These are phyloP conservation scores for Lachancea kluyveri DNA, from an alignment of 805 yeast species.

Conservation along the genomic window DNA sequence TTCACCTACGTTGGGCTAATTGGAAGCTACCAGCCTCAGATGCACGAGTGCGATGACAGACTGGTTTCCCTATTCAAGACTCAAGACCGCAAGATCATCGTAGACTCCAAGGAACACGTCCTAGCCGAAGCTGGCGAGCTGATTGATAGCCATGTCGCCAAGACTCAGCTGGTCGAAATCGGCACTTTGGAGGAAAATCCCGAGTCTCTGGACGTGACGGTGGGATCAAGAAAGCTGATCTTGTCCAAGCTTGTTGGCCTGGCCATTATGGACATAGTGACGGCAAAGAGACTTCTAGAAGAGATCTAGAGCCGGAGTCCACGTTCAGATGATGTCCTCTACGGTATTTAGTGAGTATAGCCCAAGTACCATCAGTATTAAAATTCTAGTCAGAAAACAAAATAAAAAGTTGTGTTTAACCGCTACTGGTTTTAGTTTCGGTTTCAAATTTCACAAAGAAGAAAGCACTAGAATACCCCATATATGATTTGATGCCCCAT, in stretches of 20 bases:
- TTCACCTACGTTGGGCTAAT: conserved; percentile 46
- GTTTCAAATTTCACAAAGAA: too few species aligned
- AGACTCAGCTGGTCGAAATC: conserved; percentile 40
- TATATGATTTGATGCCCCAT: too few species aligned
- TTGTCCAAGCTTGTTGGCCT: conserved; percentile 55
- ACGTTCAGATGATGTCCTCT: too few species aligned
- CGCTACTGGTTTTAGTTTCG: too few species aligned
- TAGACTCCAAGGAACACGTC: conserved; percentile 54
- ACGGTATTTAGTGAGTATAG: too few species aligned
- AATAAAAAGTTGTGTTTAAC: too few species aligned
- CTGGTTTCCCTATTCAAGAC: conserved; percentile 33
- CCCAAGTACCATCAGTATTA: too few species aligned
- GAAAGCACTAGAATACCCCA: too few species aligned
- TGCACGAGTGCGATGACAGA: conserved; percentile 52
- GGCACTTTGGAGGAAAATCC: conserved; percentile 33
- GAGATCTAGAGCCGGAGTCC: too few species aligned
- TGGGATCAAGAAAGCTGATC: conserved; percentile 29
- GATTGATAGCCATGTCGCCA: conserved; percentile 38
- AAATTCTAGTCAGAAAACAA: too few species aligned
- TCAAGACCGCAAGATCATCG: conserved; percentile 40
- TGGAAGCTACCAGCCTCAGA: conserved; percentile 63
- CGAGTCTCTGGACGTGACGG: neutral
- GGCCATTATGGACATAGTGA: conserved; percentile 56
- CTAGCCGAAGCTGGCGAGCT: conserved; percentile 61
- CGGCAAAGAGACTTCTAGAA: conserved; percentile 37